Percentiles rank a stretch among this genome's conserved stretches.
These are phyloP conservation scores for Blastomyces gilchristii DNA, from an alignment of 2,329 filamentous ascomycete genomes.

Conservation along the genomic window DNA sequence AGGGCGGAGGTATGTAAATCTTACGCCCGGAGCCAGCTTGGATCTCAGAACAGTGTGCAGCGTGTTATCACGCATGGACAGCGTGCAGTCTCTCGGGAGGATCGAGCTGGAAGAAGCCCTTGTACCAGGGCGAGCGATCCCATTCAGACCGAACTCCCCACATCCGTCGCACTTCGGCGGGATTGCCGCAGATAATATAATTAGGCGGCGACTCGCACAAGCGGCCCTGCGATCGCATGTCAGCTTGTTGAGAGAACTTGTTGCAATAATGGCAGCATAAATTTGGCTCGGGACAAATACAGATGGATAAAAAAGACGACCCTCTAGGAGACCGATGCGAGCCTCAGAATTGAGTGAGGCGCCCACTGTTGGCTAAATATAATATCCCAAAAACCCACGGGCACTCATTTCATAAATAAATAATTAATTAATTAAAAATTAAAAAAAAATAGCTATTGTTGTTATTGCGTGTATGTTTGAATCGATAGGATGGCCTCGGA, in stretches of 20 bases:
- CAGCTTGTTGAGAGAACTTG: too few relatives aligned
- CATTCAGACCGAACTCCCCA: conserved; percentile 9
- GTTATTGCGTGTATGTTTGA: background rate
- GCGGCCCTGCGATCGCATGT: background rate
- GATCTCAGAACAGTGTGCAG: conserved; percentile 4
- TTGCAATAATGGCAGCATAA: background rate
- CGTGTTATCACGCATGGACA: background rate
- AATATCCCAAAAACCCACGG: too few relatives aligned
- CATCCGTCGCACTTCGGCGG: conserved; percentile 5
- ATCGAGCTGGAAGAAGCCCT: conserved; percentile 8
- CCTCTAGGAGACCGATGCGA: too few relatives aligned
- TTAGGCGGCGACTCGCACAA: conserved; percentile 11
- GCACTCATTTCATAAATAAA: too few relatives aligned
- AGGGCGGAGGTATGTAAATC: background rate
- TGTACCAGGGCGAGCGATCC: conserved; percentile 8
- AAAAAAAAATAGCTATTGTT: background rate
- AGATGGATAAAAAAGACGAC: too few relatives aligned
- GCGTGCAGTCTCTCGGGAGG: conserved; percentile 5
- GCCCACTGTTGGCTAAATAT: too few relatives aligned
- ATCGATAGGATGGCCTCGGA: background rate
- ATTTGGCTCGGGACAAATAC: background rate
- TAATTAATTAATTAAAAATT: too few relatives aligned
- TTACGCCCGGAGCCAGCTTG: conserved; percentile 8
- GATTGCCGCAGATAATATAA: conserved; percentile 8
- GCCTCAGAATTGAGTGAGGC: too few relatives aligned